Percentiles rank a stretch among this genome's conserved stretches.
phyloP scores from a whole-genome alignment of 2,329 filamentous ascomycete species.

The Raffaelea arxii region DNA sequence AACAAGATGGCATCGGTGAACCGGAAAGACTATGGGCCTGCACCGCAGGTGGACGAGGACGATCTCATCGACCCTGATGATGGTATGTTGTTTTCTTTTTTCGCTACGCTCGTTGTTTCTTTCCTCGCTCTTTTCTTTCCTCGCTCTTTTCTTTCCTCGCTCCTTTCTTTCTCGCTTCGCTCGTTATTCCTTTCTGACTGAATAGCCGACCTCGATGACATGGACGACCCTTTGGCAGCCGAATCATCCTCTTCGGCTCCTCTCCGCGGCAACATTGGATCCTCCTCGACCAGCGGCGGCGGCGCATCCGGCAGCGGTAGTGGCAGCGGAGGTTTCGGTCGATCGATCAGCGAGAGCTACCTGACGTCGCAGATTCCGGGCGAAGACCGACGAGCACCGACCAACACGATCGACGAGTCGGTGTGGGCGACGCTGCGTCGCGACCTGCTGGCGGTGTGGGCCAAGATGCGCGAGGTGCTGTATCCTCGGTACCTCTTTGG shows the following conservation, averaged over 20 bases:
- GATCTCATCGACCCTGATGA: conserved; percentile 74
- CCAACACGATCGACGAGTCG: conserved; percentile 92
- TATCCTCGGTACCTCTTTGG: conserved; percentile 89
- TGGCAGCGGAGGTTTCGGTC: conserved; percentile 27
- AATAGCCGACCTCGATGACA: conserved; percentile 76
- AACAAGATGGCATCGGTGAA: conserved; percentile 35
- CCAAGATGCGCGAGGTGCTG: conserved; percentile 95
- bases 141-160: background rate
- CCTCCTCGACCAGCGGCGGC: conserved; percentile 3
- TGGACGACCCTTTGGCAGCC: conserved; percentile 71
- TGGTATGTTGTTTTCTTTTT: conserved; percentile 36
- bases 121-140: background rate
- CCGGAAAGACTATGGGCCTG: conserved; percentile 48
- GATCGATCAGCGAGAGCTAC: conserved; percentile 63
- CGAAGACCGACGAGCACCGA: conserved; percentile 80
- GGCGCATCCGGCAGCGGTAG: background rate
- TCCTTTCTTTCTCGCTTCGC: background rate
- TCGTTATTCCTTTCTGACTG: background rate
- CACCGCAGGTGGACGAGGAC: conserved; percentile 50
- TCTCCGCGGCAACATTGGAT: conserved; percentile 74
- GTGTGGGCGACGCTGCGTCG: conserved; percentile 96
- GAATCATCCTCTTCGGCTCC: conserved; percentile 64
- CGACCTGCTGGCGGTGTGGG: conserved; percentile 88
- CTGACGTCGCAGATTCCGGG: conserved; percentile 84
- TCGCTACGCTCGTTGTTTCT: too few relatives aligned